Base-by-base conservation (phyloP, 2,329 filamentous ascomycete genomes). In the Emmonsia crescens region DNA sequence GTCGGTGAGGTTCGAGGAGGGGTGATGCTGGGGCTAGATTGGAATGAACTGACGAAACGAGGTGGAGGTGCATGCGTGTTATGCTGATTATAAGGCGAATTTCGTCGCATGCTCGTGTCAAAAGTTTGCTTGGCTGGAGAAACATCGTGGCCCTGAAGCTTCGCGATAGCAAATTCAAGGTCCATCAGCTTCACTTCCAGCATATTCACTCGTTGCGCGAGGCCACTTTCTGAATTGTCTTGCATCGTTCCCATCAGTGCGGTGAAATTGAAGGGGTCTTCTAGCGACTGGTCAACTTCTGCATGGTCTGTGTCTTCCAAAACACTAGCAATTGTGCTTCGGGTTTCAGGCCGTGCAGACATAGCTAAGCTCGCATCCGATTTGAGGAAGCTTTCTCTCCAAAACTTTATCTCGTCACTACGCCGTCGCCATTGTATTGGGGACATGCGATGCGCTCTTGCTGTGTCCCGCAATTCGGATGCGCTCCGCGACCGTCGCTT, bases 141-240 rank as follows among this genome's bases (percentile, higher is more conserved):
- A 44, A 67, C 62, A 14, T 70, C 65, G 36, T 66, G 70, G 55
- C 71, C 74, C 65, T 80, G 78, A 62, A 80, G 72, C 59, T 78
- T 76, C 1, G 77, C 76, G 63, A 80, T 77, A 5, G 78, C 78
- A 61, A 78, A 78, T 64, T 80, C 78, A 4, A 80, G 71, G 56
- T 80, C 78, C 64, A 79, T 79, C 57, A 80, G 67, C 63, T 80
- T 80, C 27, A 80, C 78, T 63, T 80, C 78, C 6, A 80, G 68
- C 0, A 78, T 80, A 40, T 76, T 76, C n/a, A 80, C 64, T 55
- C 78, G 73, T 60, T 80, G 77, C 61, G 78, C 77, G 0, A 80
- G 66, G 42, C 71, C 75, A 21, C 73, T 67, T 24, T 71, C 72
- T 29, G 75, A 74, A 60, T 76, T 72, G 44, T 73, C 70, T 52